phyloP scores from a whole-genome alignment of 73 alveolate species.

The Tetrahymena elliotti region DNA sequence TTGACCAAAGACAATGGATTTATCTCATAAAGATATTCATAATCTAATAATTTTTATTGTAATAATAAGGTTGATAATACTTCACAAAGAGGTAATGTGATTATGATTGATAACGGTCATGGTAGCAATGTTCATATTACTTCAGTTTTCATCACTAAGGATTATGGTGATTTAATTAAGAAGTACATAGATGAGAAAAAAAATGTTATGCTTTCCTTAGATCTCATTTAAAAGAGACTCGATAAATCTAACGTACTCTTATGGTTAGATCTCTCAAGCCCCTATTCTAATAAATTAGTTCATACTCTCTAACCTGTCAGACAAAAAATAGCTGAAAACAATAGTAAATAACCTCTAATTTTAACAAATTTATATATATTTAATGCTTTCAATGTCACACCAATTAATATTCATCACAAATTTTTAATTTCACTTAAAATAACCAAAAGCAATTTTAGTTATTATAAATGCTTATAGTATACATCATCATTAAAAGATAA shows the following conservation, averaged over 20 bases:
- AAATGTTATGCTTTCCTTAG: not conserved
- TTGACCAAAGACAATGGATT: no score
- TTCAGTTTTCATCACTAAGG: not conserved
- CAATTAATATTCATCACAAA: no score
- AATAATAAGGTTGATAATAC: not conserved
- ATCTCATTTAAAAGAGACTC: not conserved
- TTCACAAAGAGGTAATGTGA: not conserved
- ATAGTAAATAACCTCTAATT: not conserved
- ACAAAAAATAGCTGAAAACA: not conserved
- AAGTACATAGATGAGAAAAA: not conserved
- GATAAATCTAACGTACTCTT: not conserved
- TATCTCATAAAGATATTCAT: no score
- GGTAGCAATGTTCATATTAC: not conserved
- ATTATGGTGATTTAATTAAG: not conserved
- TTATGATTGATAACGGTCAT: not conserved
- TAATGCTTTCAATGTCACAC: not conserved
- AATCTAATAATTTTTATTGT: no score
- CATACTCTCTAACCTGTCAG: not conserved
- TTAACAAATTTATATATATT: not conserved
- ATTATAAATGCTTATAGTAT: not conserved
- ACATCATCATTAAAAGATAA: no score
- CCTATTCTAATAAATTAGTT: not conserved
- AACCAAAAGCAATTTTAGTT: not conserved
- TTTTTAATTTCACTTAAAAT: not conserved
- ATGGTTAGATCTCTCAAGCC: not conserved